Evolutionary conservation across 345 rosid genomes (phyloP), one percentile per base, ranked within the genome.

Genomic region (Syzygium grande): DNA sequence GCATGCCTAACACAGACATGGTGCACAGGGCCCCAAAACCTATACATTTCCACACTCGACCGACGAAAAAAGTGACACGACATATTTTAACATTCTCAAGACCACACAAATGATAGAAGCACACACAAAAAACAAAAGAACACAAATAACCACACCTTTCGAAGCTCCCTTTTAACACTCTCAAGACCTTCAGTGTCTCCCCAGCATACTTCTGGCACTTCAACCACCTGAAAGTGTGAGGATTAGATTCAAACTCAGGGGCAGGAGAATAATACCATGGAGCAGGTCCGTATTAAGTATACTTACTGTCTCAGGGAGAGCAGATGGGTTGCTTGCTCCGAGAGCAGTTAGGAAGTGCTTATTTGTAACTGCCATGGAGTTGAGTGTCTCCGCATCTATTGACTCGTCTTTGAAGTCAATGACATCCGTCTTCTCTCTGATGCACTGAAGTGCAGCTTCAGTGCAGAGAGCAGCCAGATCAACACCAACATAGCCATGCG

Each of bases 401-500:
- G 97, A 54, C 55, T 97, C 99, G 88, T 97, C 99, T 94, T 96
- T 98, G 90, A 96, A 91, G 92, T 96, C 96, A 90, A 96, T 96
- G 86, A 96, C 98, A 88, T 96, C 98, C 98, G 95, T 96, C 92
- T 97, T 97, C 92, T 97, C 99, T 87, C 99, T 93, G 87, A 97
- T 97, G 92, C 99, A 97, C 88, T 97, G 99, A 88, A 97, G 97
- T 30, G 98, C 99, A 88, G 99, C 97, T 91, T 97, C 98, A 15
- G 98, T 95, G 87, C 99, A 97, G 21, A 97, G 92, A 65, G 99
- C 99, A n/a, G 99, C 99, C 79, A 97, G 95, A 90, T 96, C 99
- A 91, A 99, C 98, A 89, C 99, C 99, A 91, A 97, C 99, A 91
- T 95, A 97, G 80, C 99, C 99, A 90, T 96, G 99, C 9, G 99